A percentile compares a stretch with the other conserved stretches of the same genome.
Evolutionary conservation across 192 early-diverging fungal species (phyloP).

Genomic region (Backusella liffmaniae): DNA sequence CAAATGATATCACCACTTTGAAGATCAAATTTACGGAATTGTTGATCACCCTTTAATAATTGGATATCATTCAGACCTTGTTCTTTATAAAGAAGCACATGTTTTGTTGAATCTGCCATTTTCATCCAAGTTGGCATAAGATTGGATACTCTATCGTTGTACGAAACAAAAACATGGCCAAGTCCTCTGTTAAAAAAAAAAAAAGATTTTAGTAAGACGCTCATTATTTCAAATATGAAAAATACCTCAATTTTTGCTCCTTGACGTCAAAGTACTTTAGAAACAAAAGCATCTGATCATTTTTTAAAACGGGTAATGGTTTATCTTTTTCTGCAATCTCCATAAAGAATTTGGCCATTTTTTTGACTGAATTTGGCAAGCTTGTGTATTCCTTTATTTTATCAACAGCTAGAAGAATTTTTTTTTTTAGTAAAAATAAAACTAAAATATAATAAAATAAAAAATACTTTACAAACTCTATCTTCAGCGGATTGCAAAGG

Average conservation of each 20-base stretch:
- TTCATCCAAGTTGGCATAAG: not conserved
- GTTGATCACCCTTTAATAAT: not conserved
- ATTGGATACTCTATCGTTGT: not conserved
- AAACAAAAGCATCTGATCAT: constrained; percentile 64
- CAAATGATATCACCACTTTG: constrained; percentile 21
- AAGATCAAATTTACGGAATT: constrained; percentile 5
- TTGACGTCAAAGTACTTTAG: constrained; percentile 84
- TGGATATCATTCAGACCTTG: not conserved
- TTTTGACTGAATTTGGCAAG: not conserved
- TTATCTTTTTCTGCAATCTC: constrained; percentile 4
- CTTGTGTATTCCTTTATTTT: constrained; percentile 20
- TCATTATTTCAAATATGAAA: not conserved
- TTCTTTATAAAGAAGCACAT: not conserved
- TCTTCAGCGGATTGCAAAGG: constrained; percentile 54
- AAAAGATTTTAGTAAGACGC: not conserved
- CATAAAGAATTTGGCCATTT: constrained; percentile 26
- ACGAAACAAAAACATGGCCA: constrained; percentile 13
- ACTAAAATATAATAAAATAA: not conserved
- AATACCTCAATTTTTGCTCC: constrained; percentile 59
- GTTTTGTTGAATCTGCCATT: not conserved
- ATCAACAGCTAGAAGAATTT: constrained; percentile 26
- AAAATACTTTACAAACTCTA: constrained; percentile 16
- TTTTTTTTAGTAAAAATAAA: not conserved
- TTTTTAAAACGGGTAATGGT: constrained; percentile 8
- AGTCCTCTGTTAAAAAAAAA: not conserved